Percentiles rank a stretch among this genome's conserved stretches.
phyloP scores from a whole-genome alignment of 176 grass and related monocot genomes.

The Bolboschoenus planiculmis region DNA sequence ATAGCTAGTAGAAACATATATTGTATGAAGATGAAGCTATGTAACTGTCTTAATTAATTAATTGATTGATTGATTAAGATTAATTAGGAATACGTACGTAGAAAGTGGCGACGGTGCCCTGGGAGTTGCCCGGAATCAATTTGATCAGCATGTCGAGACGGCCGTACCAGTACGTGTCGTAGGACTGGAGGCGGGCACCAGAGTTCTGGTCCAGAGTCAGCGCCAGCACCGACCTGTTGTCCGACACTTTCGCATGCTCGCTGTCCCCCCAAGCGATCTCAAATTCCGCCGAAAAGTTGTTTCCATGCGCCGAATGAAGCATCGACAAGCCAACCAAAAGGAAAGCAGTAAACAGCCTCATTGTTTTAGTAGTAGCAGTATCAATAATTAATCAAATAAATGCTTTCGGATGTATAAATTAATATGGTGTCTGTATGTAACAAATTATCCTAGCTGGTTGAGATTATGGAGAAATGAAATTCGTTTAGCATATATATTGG shows the following conservation, averaged over 20 bases:
- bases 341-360: not conserved
- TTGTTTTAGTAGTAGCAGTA: too few relatives aligned
- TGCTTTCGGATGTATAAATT: too few relatives aligned
- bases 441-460: too few relatives aligned
- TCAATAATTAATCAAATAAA: too few relatives aligned
- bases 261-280: not conserved
- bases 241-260: not conserved
- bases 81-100: not conserved
- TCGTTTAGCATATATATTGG: too few relatives aligned
- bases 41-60: not conserved
- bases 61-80: not conserved
- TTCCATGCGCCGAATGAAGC: not conserved
- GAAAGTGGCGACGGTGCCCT: slow-evolving; percentile 3
- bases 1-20: not conserved
- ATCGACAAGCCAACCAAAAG: not conserved
- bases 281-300: not conserved
- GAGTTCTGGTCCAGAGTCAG: slow-evolving; percentile 10
- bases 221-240: not conserved
- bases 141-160: slow-evolving; percentile 13
- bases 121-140: not conserved
- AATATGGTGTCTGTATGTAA: too few relatives aligned
- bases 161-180: not conserved
- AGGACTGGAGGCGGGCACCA: not conserved
- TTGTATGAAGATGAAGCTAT: not conserved
- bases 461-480: too few relatives aligned